Percentiles rank a stretch among this genome's conserved stretches.
phyloP scores from a whole-genome alignment of 2,329 filamentous ascomycete genomes.

The Apiospora rasikravindrae region DNA sequence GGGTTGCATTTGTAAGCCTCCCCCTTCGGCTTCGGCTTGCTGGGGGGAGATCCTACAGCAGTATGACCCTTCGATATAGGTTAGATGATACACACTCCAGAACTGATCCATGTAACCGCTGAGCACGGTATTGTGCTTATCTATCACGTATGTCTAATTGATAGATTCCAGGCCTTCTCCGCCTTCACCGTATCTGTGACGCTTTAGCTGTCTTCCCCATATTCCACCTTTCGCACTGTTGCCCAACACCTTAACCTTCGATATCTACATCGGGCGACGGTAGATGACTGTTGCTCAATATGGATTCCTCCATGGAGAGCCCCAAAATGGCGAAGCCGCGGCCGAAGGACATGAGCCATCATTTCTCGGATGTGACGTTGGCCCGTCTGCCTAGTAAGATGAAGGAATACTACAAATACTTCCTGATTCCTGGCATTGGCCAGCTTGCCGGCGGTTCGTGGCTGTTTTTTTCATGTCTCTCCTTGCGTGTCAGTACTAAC shows the following conservation, averaged over 20 bases:
- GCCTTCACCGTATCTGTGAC: constrained; percentile 9
- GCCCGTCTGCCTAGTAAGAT: constrained; percentile 68
- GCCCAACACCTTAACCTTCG: not conserved
- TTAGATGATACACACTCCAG: not conserved
- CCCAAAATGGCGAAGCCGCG: constrained; percentile 39
- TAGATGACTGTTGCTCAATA: not conserved
- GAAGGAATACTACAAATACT: constrained; percentile 88
- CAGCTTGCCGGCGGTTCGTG: constrained; percentile 65
- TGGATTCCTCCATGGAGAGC: constrained; percentile 3
- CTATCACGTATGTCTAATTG: not conserved
- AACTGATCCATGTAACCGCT: not conserved
- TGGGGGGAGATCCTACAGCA: not conserved
- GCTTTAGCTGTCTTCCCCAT: not conserved
- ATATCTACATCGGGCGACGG: not conserved
- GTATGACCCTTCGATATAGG: constrained; percentile 4
- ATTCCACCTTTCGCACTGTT: not conserved
- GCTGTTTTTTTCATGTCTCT: not conserved
- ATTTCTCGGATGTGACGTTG: constrained; percentile 73
- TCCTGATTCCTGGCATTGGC: constrained; percentile 65
- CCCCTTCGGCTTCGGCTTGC: not conserved
- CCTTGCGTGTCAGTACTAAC: not conserved
- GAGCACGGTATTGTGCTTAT: not conserved
- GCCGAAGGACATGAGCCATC: constrained; percentile 80
- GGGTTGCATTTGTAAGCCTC: constrained; percentile 9
- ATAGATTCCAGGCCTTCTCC: not conserved